Evolutionary conservation across 176 grass and related monocot species (phyloP).

Genomic region (Rhynchospora pubera): DNA sequence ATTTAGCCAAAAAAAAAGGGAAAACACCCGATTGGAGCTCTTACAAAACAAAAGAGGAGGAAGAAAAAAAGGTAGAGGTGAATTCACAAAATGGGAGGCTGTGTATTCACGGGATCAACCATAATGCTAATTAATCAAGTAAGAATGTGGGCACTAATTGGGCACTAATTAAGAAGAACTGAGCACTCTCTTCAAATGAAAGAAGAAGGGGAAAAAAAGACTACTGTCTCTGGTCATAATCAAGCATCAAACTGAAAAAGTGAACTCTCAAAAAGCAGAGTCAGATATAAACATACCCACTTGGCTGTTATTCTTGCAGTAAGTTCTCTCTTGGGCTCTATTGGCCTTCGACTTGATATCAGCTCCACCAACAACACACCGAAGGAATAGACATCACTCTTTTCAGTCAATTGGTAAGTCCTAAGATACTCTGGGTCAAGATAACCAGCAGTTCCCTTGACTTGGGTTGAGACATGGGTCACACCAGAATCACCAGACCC

Average conservation of each 20-base stretch:
- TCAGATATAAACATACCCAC: slow-evolving; percentile 44
- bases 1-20: too few species aligned
- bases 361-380: slow-evolving; percentile 79
- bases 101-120: neutral
- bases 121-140: neutral
- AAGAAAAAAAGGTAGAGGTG: neutral
- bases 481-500: slow-evolving; percentile 25
- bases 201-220: neutral
- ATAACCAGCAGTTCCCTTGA: slow-evolving; percentile 96
- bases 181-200: neutral
- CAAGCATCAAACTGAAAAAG: neutral
- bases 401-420: slow-evolving; percentile 89
- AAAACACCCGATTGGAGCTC: neutral
- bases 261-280: neutral
- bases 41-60: neutral
- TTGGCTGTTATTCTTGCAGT: slow-evolving; percentile 49
- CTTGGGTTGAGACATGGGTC: slow-evolving; percentile 62
- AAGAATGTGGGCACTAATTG: neutral
- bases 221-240: neutral
- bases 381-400: slow-evolving; percentile 95
- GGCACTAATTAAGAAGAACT: neutral
- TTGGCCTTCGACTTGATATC: slow-evolving; percentile 47
- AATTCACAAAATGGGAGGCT: neutral
- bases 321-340: slow-evolving; percentile 61
- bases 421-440: slow-evolving; percentile 91